Evolutionary conservation across 2,329 filamentous ascomycete genomes (phyloP).

Genomic region (Chaetomiaceae sp.): DNA sequence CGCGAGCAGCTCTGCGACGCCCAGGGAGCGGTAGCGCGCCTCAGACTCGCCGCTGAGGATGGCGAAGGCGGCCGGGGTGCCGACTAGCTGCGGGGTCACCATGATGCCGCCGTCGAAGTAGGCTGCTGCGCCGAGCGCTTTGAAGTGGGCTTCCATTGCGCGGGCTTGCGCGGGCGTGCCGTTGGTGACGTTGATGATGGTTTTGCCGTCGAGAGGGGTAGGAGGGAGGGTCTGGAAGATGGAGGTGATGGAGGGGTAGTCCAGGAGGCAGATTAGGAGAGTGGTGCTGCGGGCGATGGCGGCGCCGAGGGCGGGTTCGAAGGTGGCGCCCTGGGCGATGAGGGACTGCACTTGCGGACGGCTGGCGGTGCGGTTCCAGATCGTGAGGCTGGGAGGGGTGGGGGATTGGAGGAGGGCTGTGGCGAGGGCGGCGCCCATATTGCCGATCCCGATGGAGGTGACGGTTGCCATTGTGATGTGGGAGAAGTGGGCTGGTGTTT

Average conservation of each 20-base stretch:
- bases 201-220: slow-evolving; percentile 27
- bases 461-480: slow-evolving; percentile 16
- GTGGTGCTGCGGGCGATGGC: slow-evolving; percentile 21
- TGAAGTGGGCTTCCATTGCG: slow-evolving; percentile 20
- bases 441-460: slow-evolving; percentile 27
- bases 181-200: slow-evolving; percentile 31
- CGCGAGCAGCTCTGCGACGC: slow-evolving; percentile 8
- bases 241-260: slow-evolving; percentile 19
- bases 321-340: slow-evolving; percentile 14
- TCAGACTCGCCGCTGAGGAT: slow-evolving; percentile 26
- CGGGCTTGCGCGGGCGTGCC: slow-evolving; percentile 26
- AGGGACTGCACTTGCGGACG: slow-evolving; percentile 20
- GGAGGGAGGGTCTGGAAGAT: neutral
- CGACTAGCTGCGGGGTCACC: slow-evolving; percentile 30
- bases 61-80: slow-evolving; percentile 24
- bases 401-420: slow-evolving; percentile 21
- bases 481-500: neutral
- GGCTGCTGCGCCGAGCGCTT: slow-evolving; percentile 7
- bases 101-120: slow-evolving; percentile 32
- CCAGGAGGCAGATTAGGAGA: slow-evolving; percentile 28
- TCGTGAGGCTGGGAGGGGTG: slow-evolving; percentile 21
- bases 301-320: slow-evolving; percentile 15
- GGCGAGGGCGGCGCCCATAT: slow-evolving; percentile 27
- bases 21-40: slow-evolving; percentile 6
- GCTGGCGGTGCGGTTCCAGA: slow-evolving; percentile 27